Percentiles rank a stretch among this genome's conserved stretches.
Evolutionary conservation across 2,329 filamentous ascomycete species (phyloP).

Genomic region (Xenosphaeropsis pyriputrescens): DNA sequence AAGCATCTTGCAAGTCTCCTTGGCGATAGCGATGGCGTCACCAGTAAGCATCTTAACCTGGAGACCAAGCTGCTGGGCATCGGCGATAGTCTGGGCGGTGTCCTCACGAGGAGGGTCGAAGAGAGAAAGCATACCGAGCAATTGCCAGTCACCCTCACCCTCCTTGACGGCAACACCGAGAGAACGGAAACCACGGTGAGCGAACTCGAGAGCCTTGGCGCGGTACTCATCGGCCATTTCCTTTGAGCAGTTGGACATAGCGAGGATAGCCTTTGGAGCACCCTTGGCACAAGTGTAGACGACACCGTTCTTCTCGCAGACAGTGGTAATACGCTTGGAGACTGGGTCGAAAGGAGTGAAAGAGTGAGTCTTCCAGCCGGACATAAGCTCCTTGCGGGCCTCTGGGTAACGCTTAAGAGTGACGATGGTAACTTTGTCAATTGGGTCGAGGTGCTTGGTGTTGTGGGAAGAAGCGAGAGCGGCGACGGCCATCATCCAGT

Average conservation of each 20-base stretch:
- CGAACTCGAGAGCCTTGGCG: constrained; percentile 61
- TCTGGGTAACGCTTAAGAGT: constrained; percentile 65
- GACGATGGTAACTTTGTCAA: constrained; percentile 66
- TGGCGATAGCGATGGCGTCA: constrained; percentile 66
- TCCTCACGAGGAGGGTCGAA: constrained; percentile 70
- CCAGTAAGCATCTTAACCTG: constrained; percentile 73
- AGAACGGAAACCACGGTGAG: constrained; percentile 66
- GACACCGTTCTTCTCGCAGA: constrained; percentile 55
- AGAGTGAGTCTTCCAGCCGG: constrained; percentile 65
- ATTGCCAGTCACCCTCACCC: constrained; percentile 55
- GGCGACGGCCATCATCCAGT: constrained; percentile 76
- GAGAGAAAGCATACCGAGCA: constrained; percentile 66
- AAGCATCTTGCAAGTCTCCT: constrained; percentile 74
- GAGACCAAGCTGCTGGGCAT: constrained; percentile 63
- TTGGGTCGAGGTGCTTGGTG: constrained; percentile 64
- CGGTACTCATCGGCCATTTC: constrained; percentile 53
- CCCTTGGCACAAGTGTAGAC: constrained; percentile 63
- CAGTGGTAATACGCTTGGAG: constrained; percentile 63
- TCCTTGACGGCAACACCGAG: constrained; percentile 69
- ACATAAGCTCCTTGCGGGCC: constrained; percentile 59
- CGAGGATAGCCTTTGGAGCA: constrained; percentile 61
- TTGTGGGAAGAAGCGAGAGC: constrained; percentile 67
- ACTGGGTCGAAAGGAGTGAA: constrained; percentile 69
- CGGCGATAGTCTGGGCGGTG: constrained; percentile 63
- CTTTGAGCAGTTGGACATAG: constrained; percentile 51